Conservation (phyloP, 2,329 filamentous ascomycete genomes). For the Talaromyces sp. region DNA sequence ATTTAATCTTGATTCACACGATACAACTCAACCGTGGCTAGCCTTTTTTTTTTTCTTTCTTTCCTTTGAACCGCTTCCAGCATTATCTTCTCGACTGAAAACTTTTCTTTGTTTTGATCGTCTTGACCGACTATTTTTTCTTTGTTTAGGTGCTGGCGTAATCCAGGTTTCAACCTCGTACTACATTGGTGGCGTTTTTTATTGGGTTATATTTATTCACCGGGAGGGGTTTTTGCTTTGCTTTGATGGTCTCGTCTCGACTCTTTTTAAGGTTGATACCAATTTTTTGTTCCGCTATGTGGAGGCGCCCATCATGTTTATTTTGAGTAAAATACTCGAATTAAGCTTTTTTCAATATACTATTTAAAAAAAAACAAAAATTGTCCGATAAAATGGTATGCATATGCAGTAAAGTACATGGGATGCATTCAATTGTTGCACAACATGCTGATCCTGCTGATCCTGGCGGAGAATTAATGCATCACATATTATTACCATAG, state of each 20-base stretch:
- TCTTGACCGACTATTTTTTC: neutral
- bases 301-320: neutral
- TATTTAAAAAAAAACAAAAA: neutral
- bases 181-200: neutral
- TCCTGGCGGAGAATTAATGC: too few relatives aligned
- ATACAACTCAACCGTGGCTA: neutral
- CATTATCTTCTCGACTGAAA: neutral
- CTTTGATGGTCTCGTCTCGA: neutral
- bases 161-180: neutral
- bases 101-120: neutral
- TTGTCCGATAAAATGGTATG: neutral
- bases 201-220: neutral
- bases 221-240: neutral
- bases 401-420: neutral
- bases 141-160: neutral
- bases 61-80: neutral
- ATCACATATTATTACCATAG: too few relatives aligned
- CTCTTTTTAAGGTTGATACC: neutral
- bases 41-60: neutral
- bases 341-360: neutral
- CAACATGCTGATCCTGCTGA: too few relatives aligned
- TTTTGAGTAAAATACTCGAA: neutral
- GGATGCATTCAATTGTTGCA: neutral
- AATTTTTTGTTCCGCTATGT: neutral
- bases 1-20: neutral